These are phyloP conservation scores for Lippia alba DNA, from an alignment of 305 asterid species.

Conservation along the genomic window DNA sequence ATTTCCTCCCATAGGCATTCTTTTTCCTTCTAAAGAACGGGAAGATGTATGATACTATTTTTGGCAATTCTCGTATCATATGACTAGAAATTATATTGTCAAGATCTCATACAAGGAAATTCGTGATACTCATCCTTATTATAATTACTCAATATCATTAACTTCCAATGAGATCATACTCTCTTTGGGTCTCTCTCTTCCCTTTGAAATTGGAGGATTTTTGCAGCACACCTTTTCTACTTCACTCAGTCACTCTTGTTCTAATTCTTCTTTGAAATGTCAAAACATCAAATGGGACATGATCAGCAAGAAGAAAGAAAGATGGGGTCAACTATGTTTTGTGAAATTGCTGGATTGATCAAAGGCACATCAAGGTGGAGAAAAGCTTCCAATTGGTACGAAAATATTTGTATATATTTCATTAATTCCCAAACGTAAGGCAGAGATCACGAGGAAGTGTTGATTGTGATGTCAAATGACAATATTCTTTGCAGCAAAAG, in stretches of 20 bases:
- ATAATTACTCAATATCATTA: not conserved
- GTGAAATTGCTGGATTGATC: slow-evolving; percentile 28
- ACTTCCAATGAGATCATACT: not conserved
- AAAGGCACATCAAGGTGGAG: slow-evolving; percentile 38
- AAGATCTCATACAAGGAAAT: not conserved
- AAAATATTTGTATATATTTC: no score
- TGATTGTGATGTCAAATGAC: no score
- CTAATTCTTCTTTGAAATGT: not conserved
- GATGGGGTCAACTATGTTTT: slow-evolving; percentile 31
- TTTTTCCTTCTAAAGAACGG: no score
- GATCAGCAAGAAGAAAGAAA: not conserved
- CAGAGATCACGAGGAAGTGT: no score
- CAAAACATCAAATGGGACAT: not conserved
- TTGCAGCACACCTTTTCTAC: not conserved
- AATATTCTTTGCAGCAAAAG: slow-evolving; percentile 32
- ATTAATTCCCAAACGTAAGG: no score
- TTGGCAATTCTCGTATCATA: no score
- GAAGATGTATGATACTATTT: no score
- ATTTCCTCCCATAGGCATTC: no score
- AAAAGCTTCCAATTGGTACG: slow-evolving; percentile 45
- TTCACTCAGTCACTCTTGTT: not conserved
- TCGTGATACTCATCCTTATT: not conserved
- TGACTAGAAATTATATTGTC: no score
- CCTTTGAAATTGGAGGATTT: no score
- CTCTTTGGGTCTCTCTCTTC: not conserved